Evolutionary conservation across 192 early-diverging fungal genomes (phyloP), one percentile per base, ranked within the genome.

Genomic region (Backusella sp.): DNA sequence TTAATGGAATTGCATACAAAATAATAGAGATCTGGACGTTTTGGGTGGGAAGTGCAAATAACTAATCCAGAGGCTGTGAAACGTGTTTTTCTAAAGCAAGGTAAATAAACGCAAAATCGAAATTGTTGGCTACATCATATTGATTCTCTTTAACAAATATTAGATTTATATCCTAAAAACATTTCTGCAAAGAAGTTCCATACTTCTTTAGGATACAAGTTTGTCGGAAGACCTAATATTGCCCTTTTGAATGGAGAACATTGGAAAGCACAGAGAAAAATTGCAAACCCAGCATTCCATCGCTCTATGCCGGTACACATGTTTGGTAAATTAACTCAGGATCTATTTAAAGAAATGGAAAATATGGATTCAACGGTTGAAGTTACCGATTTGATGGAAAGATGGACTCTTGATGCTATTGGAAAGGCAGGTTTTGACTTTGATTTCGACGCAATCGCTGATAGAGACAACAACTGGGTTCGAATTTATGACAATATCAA

Each of bases 281-380:
- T 79, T 6, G 73, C 67, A 41, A 75, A 77, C 67, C 76, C 76
- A 53, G 80, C 73, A 23, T 81, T 81, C 66, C 70, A 77, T 42
- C 68, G 76, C n/a, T 73, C 80, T 11, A 74, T 81, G 67, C 80
- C 76, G 8, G 76, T 75, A 2, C 53, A 71, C 3, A 35, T 77
- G 5, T 81, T 81, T 72, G 73, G 76, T 15, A 15, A 39, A 17
- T 21, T 77, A n/a, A 72, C 73, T 14, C 68, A 77, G n/a, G 62
- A 30, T 1, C 35, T 81, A 49, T 74, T 81, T 53, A 17, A 32
- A 17, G 56, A 42, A 6, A 75, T 81, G 37, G 76, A 72, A 3
- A 17, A 36, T 34, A 32, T 3, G 19, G 8, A 14, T 44, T 9
- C 36, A 37, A 42, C 17, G 52, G 8, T 15, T 21, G 26, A 49